phyloP scores from a whole-genome alignment of 345 rosid genomes.

The Eucalyptus cloeziana region DNA sequence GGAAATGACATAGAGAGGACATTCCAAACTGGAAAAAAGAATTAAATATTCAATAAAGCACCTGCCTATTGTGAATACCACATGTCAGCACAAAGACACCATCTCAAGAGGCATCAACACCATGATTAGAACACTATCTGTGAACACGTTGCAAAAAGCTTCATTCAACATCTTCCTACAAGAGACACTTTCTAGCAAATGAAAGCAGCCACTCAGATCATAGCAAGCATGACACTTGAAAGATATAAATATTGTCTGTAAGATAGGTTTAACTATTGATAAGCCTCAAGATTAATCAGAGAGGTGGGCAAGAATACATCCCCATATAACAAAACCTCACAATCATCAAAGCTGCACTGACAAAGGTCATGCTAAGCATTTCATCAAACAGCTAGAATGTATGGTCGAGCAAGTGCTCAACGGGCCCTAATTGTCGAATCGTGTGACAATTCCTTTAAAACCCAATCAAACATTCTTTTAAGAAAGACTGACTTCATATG shows the following conservation, averaged over 20 bases:
- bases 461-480: rapidly evolving
- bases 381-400: too few species aligned
- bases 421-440: too few species aligned
- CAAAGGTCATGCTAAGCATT: too few species aligned
- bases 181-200: background rate
- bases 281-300: too few species aligned
- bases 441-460: too few species aligned
- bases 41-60: too few species aligned
- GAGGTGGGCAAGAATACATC: background rate
- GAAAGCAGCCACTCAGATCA: background rate
- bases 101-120: background rate
- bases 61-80: background rate
- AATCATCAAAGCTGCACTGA: too few species aligned
- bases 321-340: background rate
- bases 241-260: too few species aligned
- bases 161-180: background rate
- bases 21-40: background rate
- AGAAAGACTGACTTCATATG: background rate
- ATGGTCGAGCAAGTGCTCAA: too few species aligned
- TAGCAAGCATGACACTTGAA: background rate
- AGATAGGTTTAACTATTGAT: too few species aligned
- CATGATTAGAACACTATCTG: background rate
- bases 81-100: background rate
- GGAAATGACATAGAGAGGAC: too few species aligned
- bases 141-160: background rate